Base-by-base conservation (phyloP, 495 filamentous ascomycete species). In the Talaromyces ruber region DNA sequence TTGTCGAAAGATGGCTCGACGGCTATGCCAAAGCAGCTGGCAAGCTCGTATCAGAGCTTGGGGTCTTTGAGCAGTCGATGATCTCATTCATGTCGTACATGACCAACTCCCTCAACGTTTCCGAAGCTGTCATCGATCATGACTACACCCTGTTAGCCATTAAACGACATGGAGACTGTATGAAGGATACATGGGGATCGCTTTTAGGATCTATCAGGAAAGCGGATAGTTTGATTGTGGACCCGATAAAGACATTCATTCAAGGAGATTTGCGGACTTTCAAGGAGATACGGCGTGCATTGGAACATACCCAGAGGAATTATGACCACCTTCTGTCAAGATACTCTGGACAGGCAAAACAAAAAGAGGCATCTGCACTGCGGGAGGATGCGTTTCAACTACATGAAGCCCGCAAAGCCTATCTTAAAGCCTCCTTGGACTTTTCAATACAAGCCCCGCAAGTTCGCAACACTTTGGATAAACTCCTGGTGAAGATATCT, bases 311-410 rank as follows among this genome's bases (percentile, higher is more conserved):
- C 0, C 95, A 98, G 70, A 91, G 90, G 72, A 79, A 82, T 14
- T 93, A 91, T 65, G 94, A 98, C 67, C 81, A 81, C 32, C 81
- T 90, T 11, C 80, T 95, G 47, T 82, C 91, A 30, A 83, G 92
- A 51, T 97, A 95, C 69, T 81, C 88, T 4, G 77, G 80, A 5
- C 93, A 97, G 73, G 88, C 86, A 30, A 98, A 96, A 74, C 88
- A 91, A 3, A 98, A 97, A 74, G 94, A 98, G 71, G 84, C 92
- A 6, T 96, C 91, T 12, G 82, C 91, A 0, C 77, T 98, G 58
- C 80, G 95, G 54, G 94, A 98, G 72, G 94, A 98, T 73, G 93
- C 95, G 0, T 98, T 98, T 68, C 88, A 94, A 71, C 86, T 98
- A 37, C 94, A 96, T 65, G 95, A 98, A 80, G 89, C 92, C 16